Conservation (phyloP, 106 monocot genomes). For the Dactylorhiza incarnata region DNA sequence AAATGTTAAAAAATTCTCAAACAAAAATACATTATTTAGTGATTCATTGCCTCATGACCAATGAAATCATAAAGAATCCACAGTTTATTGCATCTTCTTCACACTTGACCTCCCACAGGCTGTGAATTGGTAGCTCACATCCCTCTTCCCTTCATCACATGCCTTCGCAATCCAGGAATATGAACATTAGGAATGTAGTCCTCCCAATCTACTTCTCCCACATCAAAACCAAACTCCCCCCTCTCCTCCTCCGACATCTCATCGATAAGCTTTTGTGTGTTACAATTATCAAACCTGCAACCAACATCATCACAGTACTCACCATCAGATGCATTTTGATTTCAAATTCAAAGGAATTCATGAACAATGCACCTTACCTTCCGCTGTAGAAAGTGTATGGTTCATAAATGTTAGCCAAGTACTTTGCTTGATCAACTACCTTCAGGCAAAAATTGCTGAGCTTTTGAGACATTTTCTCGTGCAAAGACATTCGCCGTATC, state of each 20-base stretch:
- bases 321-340: background rate
- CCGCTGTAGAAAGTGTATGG: conserved; percentile 82
- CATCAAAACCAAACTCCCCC: conserved; percentile 56
- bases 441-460: conserved; percentile 43
- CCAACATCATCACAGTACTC: background rate
- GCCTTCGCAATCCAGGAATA: conserved; percentile 74
- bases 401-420: conserved; percentile 70
- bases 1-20: background rate
- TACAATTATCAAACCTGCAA: conserved; percentile 24
- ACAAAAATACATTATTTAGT: background rate
- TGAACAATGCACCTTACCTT: conserved; percentile 35
- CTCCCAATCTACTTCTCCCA: conserved; percentile 57
- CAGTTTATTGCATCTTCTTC: conserved; percentile 1
- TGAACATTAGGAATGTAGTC: conserved; percentile 78
- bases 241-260: conserved; percentile 79
- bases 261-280: conserved; percentile 47
- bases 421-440: conserved; percentile 53
- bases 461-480: conserved; percentile 28
- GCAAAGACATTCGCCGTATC: conserved; percentile 11
- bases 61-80: background rate
- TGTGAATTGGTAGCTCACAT: conserved; percentile 8
- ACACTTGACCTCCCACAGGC: conserved; percentile 11
- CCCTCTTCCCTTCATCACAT: conserved; percentile 88
- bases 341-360: background rate
- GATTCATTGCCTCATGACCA: background rate